phyloP scores from a whole-genome alignment of 2,329 filamentous ascomycete genomes.

The Neopestalotiopsis clavispora region DNA sequence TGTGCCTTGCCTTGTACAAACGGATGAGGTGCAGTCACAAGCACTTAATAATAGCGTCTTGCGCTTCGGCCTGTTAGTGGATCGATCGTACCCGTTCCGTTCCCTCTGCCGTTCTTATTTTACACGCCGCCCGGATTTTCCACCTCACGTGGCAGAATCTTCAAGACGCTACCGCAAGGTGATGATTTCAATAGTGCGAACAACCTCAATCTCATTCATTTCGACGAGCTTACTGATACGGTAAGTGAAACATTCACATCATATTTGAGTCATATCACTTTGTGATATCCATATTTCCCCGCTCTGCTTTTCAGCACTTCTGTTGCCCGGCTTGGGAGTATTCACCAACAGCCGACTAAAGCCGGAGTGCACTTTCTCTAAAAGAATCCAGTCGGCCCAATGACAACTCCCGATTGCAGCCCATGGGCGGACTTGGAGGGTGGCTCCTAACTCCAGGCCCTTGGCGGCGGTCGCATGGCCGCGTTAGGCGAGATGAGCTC shows the following conservation, averaged over 20 bases:
- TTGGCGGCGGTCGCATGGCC: neutral
- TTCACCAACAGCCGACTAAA: neutral
- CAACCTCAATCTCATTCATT: neutral
- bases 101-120: neutral
- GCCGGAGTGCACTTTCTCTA: neutral
- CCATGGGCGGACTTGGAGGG: neutral
- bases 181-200: neutral
- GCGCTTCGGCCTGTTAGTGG: too few relatives aligned
- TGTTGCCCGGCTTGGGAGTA: neutral
- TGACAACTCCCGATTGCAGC: neutral
- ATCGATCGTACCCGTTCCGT: too few relatives aligned
- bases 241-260: neutral
- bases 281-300: too few relatives aligned
- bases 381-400: neutral
- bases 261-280: neutral
- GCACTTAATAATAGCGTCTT: too few relatives aligned
- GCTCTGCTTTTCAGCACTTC: neutral
- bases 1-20: too few relatives aligned
- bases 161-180: neutral
- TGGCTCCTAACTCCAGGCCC: neutral
- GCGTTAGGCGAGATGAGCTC: neutral
- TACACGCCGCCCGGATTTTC: neutral
- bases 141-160: neutral
- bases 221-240: neutral
- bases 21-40: too few relatives aligned